Conservation (phyloP, 768 basidiomycete genomes). For the Scleroderma bovista region DNA sequence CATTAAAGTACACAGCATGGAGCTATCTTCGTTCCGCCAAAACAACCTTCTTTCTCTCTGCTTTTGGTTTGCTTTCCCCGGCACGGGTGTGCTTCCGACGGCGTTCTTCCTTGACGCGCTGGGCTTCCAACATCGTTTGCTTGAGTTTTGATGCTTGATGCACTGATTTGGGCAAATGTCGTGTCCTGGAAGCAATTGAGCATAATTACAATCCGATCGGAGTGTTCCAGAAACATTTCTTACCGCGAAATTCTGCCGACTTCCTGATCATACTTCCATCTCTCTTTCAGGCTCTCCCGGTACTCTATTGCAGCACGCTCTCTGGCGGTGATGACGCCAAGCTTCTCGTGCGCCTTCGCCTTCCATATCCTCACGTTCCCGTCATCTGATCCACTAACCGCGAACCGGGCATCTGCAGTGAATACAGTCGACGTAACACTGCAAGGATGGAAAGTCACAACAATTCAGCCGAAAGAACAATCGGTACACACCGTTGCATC, state of each 20-base stretch:
- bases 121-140: constrained; percentile 86
- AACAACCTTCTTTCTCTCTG: constrained; percentile 87
- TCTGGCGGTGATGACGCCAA: constrained; percentile 85
- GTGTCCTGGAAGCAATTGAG: constrained; percentile 39
- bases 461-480: neutral
- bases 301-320: constrained; percentile 93
- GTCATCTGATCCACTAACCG: constrained; percentile 88
- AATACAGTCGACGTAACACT: constrained; percentile 88
- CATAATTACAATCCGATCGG: neutral
- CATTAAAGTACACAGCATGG: constrained; percentile 9
- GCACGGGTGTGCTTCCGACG: constrained; percentile 83
- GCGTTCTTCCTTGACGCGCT: constrained; percentile 88
- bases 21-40: constrained; percentile 61
- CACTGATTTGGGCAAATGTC: constrained; percentile 88
- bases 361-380: constrained; percentile 97
- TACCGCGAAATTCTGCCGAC: constrained; percentile 80
- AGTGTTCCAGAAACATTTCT: constrained; percentile 17
- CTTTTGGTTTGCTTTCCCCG: constrained; percentile 82
- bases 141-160: constrained; percentile 85
- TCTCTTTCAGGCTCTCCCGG: constrained; percentile 76
- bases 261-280: constrained; percentile 83
- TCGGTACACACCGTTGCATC: constrained; percentile 77
- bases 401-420: constrained; percentile 87
- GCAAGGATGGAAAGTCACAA: neutral
- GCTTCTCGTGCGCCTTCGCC: constrained; percentile 83